A percentile compares a stretch with the other conserved stretches of the same genome.
These are phyloP conservation scores for Plasmodium ovale DNA, from an alignment of 169 alveolate genomes.

Conservation along the genomic window DNA sequence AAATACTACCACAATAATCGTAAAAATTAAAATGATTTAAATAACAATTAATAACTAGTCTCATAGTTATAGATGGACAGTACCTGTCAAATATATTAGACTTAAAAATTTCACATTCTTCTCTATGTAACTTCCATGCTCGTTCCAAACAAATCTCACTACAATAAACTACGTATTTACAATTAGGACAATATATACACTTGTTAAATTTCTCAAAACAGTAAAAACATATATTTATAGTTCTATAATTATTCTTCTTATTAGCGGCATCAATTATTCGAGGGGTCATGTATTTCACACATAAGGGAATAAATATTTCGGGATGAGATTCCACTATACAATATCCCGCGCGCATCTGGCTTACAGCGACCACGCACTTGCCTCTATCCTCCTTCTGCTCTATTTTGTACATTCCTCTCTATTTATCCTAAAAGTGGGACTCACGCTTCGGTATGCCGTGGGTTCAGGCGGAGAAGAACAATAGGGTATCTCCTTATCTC, in stretches of 20 bases:
- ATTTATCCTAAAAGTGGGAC: too few species aligned
- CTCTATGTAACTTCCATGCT: constrained; percentile 72
- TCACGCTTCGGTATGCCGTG: too few species aligned
- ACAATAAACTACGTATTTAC: constrained; percentile 66
- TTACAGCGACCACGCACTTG: constrained; percentile 47
- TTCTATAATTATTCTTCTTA: constrained; percentile 36
- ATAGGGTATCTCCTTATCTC: too few species aligned
- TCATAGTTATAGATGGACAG: constrained; percentile 63
- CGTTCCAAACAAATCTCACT: constrained; percentile 54
- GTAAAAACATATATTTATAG: constrained; percentile 49
- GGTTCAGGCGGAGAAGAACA: too few species aligned
- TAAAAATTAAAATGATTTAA: constrained; percentile 62
- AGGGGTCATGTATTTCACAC: constrained; percentile 68
- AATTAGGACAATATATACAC: constrained; percentile 54
- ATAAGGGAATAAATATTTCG: constrained; percentile 38
- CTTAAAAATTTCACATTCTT: constrained; percentile 58
- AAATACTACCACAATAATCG: constrained; percentile 53
- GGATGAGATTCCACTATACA: constrained; percentile 66
- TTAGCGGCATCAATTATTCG: constrained; percentile 36
- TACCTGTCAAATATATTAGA: constrained; percentile 62
- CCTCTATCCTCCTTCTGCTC: constrained; percentile 62
- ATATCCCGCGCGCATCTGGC: constrained; percentile 58
- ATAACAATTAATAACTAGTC: constrained; percentile 56
- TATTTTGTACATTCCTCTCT: constrained; percentile 23
- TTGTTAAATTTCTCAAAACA: constrained; percentile 64